Evolutionary conservation across 768 basidiomycete species (phyloP).

Genomic region (Psilocybe sp.): DNA sequence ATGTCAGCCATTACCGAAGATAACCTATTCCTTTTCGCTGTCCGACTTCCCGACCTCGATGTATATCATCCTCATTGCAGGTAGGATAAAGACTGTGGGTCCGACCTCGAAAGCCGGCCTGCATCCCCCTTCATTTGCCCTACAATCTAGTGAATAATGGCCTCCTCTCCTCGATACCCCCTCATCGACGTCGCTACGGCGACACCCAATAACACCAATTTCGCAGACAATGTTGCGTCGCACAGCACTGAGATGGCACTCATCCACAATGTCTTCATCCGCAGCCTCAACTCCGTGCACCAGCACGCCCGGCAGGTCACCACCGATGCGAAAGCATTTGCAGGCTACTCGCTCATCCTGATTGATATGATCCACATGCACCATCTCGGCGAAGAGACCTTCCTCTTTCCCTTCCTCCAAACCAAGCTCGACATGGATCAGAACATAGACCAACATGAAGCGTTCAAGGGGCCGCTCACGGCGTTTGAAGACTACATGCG

Average conservation of each 20-base stretch:
- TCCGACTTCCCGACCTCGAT: too few species aligned
- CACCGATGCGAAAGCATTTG: slow-evolving; percentile 4
- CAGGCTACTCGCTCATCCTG: slow-evolving; percentile 1
- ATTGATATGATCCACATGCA: background rate
- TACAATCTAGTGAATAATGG: background rate
- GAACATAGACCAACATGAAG: slow-evolving; percentile 10
- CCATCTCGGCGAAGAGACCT: slow-evolving; percentile 6
- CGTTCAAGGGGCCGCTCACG: background rate
- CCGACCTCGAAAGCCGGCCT: background rate
- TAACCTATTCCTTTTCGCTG: too few species aligned
- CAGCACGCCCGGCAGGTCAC: slow-evolving; percentile 4
- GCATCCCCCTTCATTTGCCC: background rate
- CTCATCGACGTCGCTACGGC: background rate
- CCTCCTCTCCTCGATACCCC: background rate
- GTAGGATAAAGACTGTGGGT: too few species aligned
- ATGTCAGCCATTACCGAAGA: too few species aligned
- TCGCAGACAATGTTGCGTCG: background rate
- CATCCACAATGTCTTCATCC: slow-evolving; percentile 22
- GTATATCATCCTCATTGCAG: too few species aligned
- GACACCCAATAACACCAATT: background rate
- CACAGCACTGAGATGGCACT: slow-evolving; percentile 16
- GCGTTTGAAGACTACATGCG: slow-evolving; percentile 3
- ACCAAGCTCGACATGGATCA: slow-evolving; percentile 6
- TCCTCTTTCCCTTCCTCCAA: slow-evolving; percentile 4
- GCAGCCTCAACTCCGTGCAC: slow-evolving; percentile 15